Base-by-base conservation (phyloP, 768 basidiomycete genomes). In the Lactarius pseudohatsudake region DNA sequence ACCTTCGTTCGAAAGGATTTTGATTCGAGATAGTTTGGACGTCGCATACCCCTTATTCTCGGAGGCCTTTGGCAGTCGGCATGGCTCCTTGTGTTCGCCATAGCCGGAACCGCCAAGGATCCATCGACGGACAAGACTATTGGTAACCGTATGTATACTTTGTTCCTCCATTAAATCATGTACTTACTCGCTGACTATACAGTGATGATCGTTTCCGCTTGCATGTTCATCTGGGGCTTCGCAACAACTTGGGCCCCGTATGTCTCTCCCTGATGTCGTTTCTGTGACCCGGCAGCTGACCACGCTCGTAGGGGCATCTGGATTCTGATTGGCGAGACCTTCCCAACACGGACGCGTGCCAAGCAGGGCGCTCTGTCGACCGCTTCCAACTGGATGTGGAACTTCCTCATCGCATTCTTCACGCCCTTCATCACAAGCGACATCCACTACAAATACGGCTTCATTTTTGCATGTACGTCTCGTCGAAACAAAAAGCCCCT, bases 261-360 rank as follows among this genome's bases (percentile, higher is more conserved):
- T 60, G 79, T 74, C 16, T 26, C 55, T 28, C 59, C 32, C n/a
- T 30, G 26, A 26, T 62, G 36, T 41, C 0, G n/a, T 15, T 43
- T 15, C 55, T 1, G 47, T 18, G 22, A 34, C 45, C 43, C 18
- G 38, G 34, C 70, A 32, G 38, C 54, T 59, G 28, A 47, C n/a
- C 32, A 41, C 30, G n/a, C 18, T n/a, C 28, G 4, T 61, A 77
- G 81, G n/a, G 87, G 88, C 57, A 75, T 90, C 45, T 91, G 89
- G 89, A 89, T 91, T 72, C 79, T 91, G 22, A 88, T 87, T 64
- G 89, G 88, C 43, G 89, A 91, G 75, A 89, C 87, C 1, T 91
- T 90, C 80, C 85, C 88, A 0, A 89, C 86, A 11, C 80, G 87
- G 28, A 88, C 88, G 4, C 83, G 89, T 62, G 85, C 88, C 4